These are phyloP conservation scores for Hypomontagnella submonticulosa DNA, from an alignment of 495 filamentous ascomycete genomes.

Conservation along the genomic window DNA sequence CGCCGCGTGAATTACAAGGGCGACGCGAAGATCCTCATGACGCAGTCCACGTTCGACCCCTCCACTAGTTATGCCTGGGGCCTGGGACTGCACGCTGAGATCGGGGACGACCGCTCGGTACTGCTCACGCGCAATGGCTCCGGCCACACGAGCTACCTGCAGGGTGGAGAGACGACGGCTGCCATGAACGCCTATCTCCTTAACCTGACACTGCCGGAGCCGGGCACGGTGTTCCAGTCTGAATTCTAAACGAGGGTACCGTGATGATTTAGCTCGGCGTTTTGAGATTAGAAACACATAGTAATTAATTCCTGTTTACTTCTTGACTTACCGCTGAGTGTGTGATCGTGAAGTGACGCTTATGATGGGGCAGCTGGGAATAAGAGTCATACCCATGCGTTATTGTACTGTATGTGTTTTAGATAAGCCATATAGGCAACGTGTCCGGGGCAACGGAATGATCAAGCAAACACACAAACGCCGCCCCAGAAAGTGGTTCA, in stretches of 20 bases:
- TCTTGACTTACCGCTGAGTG: no score
- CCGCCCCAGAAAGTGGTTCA: no score
- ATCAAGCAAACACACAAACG: no score
- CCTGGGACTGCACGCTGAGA: conserved; percentile 42
- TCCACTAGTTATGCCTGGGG: conserved; percentile 53
- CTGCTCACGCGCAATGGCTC: conserved; percentile 51
- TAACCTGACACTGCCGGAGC: conserved; percentile 41
- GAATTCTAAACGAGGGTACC: conserved; percentile 9
- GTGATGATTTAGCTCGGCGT: no score
- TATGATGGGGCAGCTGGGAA: no score
- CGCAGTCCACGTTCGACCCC: conserved; percentile 53
- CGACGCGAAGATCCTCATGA: conserved; percentile 39
- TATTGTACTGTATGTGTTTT: no score
- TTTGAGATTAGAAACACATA: no score
- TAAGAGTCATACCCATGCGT: no score
- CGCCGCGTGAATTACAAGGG: conserved; percentile 40
- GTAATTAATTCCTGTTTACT: no score
- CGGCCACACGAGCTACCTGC: conserved; percentile 52
- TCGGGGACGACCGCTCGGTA: conserved; percentile 47
- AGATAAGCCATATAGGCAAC: no score
- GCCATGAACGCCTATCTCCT: conserved; percentile 41
- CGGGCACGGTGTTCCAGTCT: conserved; percentile 34
- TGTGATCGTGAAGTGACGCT: no score
- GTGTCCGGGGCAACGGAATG: no score
- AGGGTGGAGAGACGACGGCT: conserved; percentile 35